phyloP scores from a whole-genome alignment of 2,329 filamentous ascomycete species.

The Stemphylium beticola region DNA sequence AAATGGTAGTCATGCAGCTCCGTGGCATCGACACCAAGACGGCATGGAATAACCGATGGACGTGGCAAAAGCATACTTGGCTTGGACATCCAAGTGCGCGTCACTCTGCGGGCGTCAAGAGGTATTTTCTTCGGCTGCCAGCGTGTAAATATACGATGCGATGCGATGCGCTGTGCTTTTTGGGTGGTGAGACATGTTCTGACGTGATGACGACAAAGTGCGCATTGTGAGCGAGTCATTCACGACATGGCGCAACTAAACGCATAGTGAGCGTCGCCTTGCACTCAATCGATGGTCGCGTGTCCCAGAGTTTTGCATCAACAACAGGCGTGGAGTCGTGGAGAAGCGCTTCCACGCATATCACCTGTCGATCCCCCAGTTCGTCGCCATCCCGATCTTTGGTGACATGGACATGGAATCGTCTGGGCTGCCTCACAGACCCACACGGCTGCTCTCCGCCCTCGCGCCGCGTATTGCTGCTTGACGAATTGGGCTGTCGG shows the following conservation, averaged over 20 bases:
- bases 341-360: slow-evolving; percentile 6
- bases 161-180: slow-evolving; percentile 12
- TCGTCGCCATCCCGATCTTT: background rate
- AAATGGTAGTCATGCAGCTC: background rate
- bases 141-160: slow-evolving; percentile 13
- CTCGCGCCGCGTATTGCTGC: slow-evolving; percentile 7
- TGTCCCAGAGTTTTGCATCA: background rate
- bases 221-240: background rate
- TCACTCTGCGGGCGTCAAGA: background rate
- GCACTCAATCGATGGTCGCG: background rate
- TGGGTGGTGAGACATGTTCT: slow-evolving; percentile 14
- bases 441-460: slow-evolving; percentile 20
- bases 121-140: slow-evolving; percentile 4
- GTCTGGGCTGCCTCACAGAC: slow-evolving; percentile 13
- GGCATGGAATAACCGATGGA: background rate
- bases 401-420: slow-evolving; percentile 3
- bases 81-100: background rate
- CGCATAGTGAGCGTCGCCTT: background rate
- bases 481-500: slow-evolving; percentile 16
- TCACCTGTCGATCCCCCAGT: slow-evolving; percentile 17
- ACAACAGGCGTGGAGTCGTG: slow-evolving; percentile 1
- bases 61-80: background rate
- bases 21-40: background rate
- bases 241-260: background rate
- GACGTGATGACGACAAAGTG: slow-evolving; percentile 7